Evolutionary conservation across 1,284 basidiomycete species (phyloP).

Genomic region (Rhizoctonia solani): DNA sequence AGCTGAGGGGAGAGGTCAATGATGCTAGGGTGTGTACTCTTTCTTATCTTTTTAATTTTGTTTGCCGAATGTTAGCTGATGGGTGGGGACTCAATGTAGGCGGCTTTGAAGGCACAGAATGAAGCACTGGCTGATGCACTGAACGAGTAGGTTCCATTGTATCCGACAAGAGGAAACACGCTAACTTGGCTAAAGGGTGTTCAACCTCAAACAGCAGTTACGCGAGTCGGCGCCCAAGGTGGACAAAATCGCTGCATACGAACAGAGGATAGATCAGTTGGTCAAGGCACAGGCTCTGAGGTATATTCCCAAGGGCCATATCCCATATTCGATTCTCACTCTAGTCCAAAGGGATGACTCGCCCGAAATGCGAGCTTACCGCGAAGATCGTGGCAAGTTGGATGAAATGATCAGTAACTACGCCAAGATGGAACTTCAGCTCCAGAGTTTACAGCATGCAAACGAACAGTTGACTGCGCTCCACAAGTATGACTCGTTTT

Average conservation of each 20-base stretch:
- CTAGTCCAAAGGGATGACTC: conserved; percentile 41
- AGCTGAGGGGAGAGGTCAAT: conserved; percentile 36
- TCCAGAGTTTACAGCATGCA: conserved; percentile 38
- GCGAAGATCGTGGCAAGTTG: conserved; percentile 31
- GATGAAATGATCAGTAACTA: conserved; percentile 35
- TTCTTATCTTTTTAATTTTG: not conserved
- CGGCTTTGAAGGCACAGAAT: conserved; percentile 36
- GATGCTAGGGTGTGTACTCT: conserved; percentile 35
- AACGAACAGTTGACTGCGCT: conserved; percentile 32
- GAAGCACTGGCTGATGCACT: conserved; percentile 36
- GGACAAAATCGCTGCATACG: conserved; percentile 36
- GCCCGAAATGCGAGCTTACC: conserved; percentile 36
- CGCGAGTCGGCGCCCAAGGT: conserved; percentile 37
- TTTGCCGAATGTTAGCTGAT: not conserved
- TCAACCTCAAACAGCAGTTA: conserved; percentile 35
- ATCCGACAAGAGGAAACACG: not conserved
- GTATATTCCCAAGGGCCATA: conserved; percentile 4
- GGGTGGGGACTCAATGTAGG: conserved; percentile 10
- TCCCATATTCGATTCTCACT: no score
- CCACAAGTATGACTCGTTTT: conserved; percentile 30
- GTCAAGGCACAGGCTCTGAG: conserved; percentile 33
- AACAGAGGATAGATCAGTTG: conserved; percentile 37
- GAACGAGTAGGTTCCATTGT: conserved; percentile 31
- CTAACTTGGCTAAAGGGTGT: not conserved
- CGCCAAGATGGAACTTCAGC: conserved; percentile 35